Evolutionary conservation across 306 rosid genomes (phyloP).

Genomic region (Bauhinia variegata): DNA sequence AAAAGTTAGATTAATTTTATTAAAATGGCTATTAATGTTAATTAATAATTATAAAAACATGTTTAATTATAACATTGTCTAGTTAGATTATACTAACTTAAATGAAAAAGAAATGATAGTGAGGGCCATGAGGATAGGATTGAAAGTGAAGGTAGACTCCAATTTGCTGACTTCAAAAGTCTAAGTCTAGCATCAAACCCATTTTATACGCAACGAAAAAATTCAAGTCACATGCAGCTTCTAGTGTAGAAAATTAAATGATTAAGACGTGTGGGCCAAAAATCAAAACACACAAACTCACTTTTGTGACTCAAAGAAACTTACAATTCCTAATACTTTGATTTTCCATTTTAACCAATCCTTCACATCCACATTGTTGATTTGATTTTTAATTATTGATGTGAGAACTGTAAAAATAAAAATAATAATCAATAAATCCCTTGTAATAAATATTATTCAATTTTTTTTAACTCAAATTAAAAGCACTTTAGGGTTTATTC

Average conservation of each 20-base stretch:
- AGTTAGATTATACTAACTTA: neutral
- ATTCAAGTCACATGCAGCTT: constrained; percentile 26
- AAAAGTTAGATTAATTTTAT: too few relatives aligned
- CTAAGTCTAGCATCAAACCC: constrained; percentile 22
- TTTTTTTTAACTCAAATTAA: too few relatives aligned
- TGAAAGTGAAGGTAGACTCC: constrained; percentile 23
- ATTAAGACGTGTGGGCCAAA: constrained; percentile 35
- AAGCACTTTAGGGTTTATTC: too few relatives aligned
- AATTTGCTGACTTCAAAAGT: constrained; percentile 31
- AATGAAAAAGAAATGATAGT: constrained; percentile 20
- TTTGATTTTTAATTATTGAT: too few relatives aligned
- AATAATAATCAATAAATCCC: too few relatives aligned
- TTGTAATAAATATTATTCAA: too few relatives aligned
- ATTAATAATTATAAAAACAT: neutral
- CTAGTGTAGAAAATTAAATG: constrained; percentile 12
- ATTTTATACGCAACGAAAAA: constrained; percentile 33
- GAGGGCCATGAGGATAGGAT: constrained; percentile 36
- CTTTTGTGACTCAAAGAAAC: too few relatives aligned
- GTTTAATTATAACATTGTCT: neutral
- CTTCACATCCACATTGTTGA: too few relatives aligned
- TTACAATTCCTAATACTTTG: too few relatives aligned
- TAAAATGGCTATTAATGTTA: neutral
- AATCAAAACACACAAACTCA: neutral
- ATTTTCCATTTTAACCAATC: constrained; percentile 2
- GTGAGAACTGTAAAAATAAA: too few relatives aligned